These are phyloP conservation scores for Tylopilus rubrobrunneus DNA, from an alignment of 768 basidiomycete genomes.

Conservation along the genomic window DNA sequence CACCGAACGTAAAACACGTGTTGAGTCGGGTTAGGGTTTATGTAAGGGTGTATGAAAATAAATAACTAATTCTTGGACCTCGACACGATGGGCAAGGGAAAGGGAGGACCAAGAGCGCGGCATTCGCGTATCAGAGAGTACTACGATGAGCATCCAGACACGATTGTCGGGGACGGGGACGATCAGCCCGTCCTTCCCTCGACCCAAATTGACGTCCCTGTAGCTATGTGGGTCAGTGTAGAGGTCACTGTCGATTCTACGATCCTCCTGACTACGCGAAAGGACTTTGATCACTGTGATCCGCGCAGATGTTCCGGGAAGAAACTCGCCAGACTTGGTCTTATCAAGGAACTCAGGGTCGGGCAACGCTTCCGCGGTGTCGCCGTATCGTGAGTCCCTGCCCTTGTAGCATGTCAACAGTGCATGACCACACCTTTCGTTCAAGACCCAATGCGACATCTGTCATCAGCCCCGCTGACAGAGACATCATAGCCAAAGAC, in stretches of 20 bases:
- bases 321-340: conserved; percentile 79
- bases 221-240: conserved; percentile 91
- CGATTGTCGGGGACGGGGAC: not conserved
- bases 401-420: not conserved
- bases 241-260: not conserved
- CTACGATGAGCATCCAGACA: not conserved
- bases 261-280: conserved; percentile 24
- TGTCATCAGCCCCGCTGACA: conserved; percentile 78
- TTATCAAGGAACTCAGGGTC: conserved; percentile 80
- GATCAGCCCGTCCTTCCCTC: not conserved
- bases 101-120: not conserved
- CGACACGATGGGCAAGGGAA: not conserved
- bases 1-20: conserved; percentile 27
- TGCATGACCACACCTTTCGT: not conserved
- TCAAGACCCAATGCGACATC: conserved; percentile 80
- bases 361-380: conserved; percentile 87
- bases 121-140: not conserved
- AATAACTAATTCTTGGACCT: not conserved
- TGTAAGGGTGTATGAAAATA: not conserved
- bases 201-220: conserved; percentile 50
- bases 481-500: conserved; percentile 63
- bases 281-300: conserved; percentile 98
- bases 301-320: conserved; percentile 86
- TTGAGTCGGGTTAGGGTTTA: conserved; percentile 26
- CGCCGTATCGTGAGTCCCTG: conserved; percentile 78